phyloP scores from a whole-genome alignment of 805 yeast genomes.

The Wickerhamomyces tratensis region DNA sequence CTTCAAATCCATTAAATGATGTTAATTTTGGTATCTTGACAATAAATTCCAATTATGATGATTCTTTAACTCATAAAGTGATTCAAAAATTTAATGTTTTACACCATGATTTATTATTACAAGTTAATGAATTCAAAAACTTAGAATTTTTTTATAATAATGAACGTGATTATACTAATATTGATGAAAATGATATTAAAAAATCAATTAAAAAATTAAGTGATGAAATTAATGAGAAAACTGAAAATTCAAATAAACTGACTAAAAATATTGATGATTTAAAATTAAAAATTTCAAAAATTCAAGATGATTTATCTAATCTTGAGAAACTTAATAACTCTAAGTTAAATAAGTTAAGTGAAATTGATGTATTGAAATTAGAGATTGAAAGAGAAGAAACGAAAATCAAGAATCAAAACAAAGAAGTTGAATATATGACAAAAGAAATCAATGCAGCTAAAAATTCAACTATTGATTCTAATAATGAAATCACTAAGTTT shows the following conservation, averaged over 20 bases:
- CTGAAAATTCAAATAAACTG: slow-evolving; percentile 21
- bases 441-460: slow-evolving; percentile 47
- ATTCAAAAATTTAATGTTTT: slow-evolving; percentile 45
- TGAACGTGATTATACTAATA: slow-evolving; percentile 31
- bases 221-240: slow-evolving; percentile 20
- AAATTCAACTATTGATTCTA: slow-evolving; percentile 37
- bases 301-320: slow-evolving; percentile 15
- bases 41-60: slow-evolving; percentile 26
- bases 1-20: slow-evolving; percentile 57
- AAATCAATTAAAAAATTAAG: slow-evolving; percentile 33
- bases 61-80: slow-evolving; percentile 52
- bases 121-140: slow-evolving; percentile 36
- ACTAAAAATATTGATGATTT: slow-evolving; percentile 14
- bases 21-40: slow-evolving; percentile 43
- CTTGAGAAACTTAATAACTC: slow-evolving; percentile 12
- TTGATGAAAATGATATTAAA: slow-evolving; percentile 30
- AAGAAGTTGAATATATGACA: slow-evolving; percentile 57
- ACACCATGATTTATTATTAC: slow-evolving; percentile 31
- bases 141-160: slow-evolving; percentile 30
- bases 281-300: slow-evolving; percentile 15
- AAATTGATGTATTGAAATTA: slow-evolving; percentile 35
- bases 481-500: slow-evolving; percentile 18
- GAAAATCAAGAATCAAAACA: slow-evolving; percentile 34
- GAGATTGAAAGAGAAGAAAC: slow-evolving; percentile 33
- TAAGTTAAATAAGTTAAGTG: slow-evolving; percentile 11